Evolutionary conservation across 2,329 filamentous ascomycete genomes (phyloP), one percentile per base, ranked within the genome.

Genomic region (Macrophomina tecta): DNA sequence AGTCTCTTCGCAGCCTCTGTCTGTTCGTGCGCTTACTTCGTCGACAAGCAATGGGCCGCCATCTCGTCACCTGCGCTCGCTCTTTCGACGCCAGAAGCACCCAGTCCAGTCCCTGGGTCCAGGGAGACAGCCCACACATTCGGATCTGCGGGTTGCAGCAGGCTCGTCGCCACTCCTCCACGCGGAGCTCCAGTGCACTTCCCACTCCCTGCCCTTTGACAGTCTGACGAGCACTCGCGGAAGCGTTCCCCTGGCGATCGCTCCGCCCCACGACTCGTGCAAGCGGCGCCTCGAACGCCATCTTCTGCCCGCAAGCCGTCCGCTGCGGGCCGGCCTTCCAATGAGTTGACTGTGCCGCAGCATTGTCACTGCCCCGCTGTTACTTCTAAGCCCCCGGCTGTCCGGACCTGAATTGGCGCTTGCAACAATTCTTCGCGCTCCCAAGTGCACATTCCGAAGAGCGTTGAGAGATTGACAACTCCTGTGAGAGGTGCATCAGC

Each of bases 211-310:
- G 36, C 36, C 32, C 18, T 18, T n/a, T 28, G 36, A 18, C 11
- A 3, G 4, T 28, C 32, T 34, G 23, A 30, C 23, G 16, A 46
- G 8, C 16, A 23, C 23, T n/a, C 18, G 40, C 40, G 40, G 38
- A 16, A 14, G 40, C n/a, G 23, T 34, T 36, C 40, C 30, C 56
- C 56, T 61, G 56, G 56, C 56, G 56, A 61, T 61, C 56, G 8
- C 28, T 36, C n/a, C 40, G 18, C 40, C 14, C 40, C 56, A 61
- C 56, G 56, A 61, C 40, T 61, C 56, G 56, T 30, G 56, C 40
- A 36, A 45, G 23, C 18, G 12, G 32, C 51, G 28, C 38, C n/a
- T 11, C 40, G n/a, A 61, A 61, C 56, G 56, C 46, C 56, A 55
- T 55, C 38, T 55, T 46, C 55, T 32, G 16, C 23, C 14, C 23